These are phyloP conservation scores for Fraxinus quadrangulata DNA, from an alignment of 257 asterid species.

Conservation along the genomic window DNA sequence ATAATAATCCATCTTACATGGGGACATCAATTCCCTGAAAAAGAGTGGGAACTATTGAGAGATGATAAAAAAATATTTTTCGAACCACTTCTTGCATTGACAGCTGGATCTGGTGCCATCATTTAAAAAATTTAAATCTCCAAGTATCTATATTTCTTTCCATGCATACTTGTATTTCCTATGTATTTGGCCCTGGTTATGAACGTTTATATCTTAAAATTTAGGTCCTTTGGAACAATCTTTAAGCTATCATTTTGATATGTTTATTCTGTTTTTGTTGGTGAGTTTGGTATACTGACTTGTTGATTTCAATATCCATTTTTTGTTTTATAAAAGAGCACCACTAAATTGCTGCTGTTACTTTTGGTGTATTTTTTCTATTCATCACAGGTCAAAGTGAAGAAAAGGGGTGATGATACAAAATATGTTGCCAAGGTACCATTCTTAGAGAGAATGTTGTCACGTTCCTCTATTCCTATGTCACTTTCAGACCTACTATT, in stretches of 20 bases:
- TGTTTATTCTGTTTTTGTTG: background rate
- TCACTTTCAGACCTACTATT: background rate
- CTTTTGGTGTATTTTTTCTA: slow-evolving; percentile 22
- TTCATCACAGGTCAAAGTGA: slow-evolving; percentile 78
- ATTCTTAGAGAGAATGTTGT: slow-evolving; percentile 18
- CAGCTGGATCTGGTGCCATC: background rate
- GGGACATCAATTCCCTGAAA: background rate
- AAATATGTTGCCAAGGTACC: slow-evolving; percentile 89
- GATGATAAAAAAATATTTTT: background rate
- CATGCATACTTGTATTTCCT: background rate
- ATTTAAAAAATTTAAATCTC: background rate
- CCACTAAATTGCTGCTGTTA: slow-evolving; percentile 23
- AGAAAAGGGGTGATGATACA: slow-evolving; percentile 86
- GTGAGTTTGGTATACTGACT: background rate
- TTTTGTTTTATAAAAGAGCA: slow-evolving; percentile 15
- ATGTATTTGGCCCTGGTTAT: background rate
- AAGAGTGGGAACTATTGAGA: background rate
- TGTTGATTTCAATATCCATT: background rate
- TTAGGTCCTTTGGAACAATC: background rate
- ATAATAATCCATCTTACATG: background rate
- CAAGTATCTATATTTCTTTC: background rate
- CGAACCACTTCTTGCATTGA: background rate
- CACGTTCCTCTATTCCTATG: slow-evolving; percentile 1
- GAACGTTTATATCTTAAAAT: too few relatives aligned
- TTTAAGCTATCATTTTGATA: background rate